Conservation (phyloP, 257 asterid species). For the Paulownia fortunei region DNA sequence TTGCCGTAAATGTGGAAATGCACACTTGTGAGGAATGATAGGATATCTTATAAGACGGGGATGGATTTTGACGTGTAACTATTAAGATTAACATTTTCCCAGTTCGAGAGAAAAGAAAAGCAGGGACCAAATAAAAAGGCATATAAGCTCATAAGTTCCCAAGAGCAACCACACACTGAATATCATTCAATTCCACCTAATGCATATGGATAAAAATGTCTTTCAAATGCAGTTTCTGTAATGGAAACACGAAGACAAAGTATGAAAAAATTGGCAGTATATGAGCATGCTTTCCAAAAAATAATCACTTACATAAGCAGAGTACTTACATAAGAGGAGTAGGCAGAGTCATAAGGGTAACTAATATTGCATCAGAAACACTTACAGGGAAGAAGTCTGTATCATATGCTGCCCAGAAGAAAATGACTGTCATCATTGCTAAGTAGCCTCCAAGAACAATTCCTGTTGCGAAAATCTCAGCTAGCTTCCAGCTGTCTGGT, state of each 20-base stretch:
- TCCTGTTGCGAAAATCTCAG: slow-evolving; percentile 66
- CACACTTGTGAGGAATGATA: neutral
- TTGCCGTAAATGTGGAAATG: neutral
- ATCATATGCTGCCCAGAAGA: slow-evolving; percentile 70
- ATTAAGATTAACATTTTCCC: neutral
- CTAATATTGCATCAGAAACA: slow-evolving; percentile 1
- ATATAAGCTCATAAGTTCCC: neutral
- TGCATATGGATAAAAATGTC: neutral
- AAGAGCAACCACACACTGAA: neutral
- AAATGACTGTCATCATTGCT: slow-evolving; percentile 73
- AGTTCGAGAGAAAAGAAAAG: neutral
- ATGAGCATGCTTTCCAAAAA: neutral
- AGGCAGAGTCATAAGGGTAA: neutral
- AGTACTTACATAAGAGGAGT: neutral
- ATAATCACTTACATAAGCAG: neutral
- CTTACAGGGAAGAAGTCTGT: slow-evolving; percentile 65
- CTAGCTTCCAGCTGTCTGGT: slow-evolving; percentile 75
- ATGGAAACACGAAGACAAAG: neutral
- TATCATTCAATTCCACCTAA: neutral
- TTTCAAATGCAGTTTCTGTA: neutral
- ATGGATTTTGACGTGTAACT: neutral
- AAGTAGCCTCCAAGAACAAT: slow-evolving; percentile 64
- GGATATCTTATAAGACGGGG: neutral
- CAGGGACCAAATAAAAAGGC: too few species aligned
- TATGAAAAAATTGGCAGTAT: neutral